Evolutionary conservation across 2,329 filamentous ascomycete genomes (phyloP).

Genomic region (Pseudocercospora fuligena): DNA sequence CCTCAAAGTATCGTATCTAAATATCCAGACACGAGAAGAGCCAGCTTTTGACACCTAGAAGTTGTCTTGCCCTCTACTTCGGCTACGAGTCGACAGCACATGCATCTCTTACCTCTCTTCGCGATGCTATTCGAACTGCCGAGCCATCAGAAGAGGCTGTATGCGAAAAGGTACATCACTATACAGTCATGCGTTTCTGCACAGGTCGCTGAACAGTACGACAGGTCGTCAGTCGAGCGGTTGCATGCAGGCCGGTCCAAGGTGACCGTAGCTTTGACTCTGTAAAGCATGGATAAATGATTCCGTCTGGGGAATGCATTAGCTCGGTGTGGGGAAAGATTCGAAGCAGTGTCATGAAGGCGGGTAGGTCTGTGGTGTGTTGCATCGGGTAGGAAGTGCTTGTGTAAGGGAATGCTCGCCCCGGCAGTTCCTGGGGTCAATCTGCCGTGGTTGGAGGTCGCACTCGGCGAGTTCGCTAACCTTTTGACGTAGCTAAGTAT

Average conservation of each 20-base stretch:
- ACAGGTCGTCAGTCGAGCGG: neutral
- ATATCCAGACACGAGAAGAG: neutral
- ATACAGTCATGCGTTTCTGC: neutral
- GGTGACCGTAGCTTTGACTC: neutral
- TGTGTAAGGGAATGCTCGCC: neutral
- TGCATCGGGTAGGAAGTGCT: neutral
- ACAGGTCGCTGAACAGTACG: neutral
- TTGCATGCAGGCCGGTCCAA: neutral
- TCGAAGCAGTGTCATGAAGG: neutral
- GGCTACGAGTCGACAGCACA: neutral
- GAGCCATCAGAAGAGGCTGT: neutral
- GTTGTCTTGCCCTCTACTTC: neutral
- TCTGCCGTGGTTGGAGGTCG: neutral
- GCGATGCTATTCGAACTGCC: neutral
- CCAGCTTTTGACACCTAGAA: neutral
- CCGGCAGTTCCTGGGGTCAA: neutral
- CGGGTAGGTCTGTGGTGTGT: neutral
- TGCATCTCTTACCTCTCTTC: neutral
- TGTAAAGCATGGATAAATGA: slow-evolving; percentile 3
- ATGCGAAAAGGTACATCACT: neutral
- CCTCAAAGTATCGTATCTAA: neutral
- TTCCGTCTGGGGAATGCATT: slow-evolving; percentile 3
- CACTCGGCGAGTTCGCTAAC: neutral
- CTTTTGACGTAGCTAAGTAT: neutral
- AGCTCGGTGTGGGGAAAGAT: neutral